phyloP scores from a whole-genome alignment of 179 eudicot species.

The Heliamphora pulchella region DNA sequence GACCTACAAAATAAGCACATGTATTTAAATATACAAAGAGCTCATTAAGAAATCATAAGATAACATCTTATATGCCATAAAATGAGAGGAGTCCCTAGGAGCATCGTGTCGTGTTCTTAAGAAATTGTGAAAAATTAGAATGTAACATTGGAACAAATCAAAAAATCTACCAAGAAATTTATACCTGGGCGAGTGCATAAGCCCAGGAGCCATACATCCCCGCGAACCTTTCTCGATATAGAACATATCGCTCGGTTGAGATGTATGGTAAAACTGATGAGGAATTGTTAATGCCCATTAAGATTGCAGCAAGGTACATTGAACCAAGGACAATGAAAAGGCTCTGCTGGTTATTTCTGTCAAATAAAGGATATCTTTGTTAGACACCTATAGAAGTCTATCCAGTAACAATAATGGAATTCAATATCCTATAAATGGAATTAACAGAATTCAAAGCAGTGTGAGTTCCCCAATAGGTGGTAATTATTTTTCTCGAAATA shows the following conservation, averaged over 20 bases:
- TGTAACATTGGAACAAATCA: background rate
- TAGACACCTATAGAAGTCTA: background rate
- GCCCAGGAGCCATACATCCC: constrained; percentile 91
- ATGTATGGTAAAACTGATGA: constrained; percentile 41
- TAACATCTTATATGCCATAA: background rate
- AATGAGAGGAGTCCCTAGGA: background rate
- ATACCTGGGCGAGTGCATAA: constrained; percentile 77
- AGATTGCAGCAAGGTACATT: constrained; percentile 23
- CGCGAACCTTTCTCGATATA: constrained; percentile 78
- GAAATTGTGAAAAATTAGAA: no score
- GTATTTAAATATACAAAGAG: background rate
- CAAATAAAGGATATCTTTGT: constrained; percentile 14
- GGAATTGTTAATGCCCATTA: constrained; percentile 58
- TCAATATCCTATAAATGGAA: background rate
- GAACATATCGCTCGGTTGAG: constrained; percentile 54
- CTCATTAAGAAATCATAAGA: background rate
- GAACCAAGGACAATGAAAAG: constrained; percentile 58
- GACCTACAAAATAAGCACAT: constrained; percentile 33
- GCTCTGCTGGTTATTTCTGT: constrained; percentile 62
- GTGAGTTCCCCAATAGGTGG: background rate
- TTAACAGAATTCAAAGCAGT: background rate
- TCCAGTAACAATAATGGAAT: background rate
- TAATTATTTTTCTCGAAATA: background rate
- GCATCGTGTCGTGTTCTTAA: background rate
- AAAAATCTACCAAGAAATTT: background rate